phyloP scores from a whole-genome alignment of 768 basidiomycete genomes.

The Holtermannia corniformis region DNA sequence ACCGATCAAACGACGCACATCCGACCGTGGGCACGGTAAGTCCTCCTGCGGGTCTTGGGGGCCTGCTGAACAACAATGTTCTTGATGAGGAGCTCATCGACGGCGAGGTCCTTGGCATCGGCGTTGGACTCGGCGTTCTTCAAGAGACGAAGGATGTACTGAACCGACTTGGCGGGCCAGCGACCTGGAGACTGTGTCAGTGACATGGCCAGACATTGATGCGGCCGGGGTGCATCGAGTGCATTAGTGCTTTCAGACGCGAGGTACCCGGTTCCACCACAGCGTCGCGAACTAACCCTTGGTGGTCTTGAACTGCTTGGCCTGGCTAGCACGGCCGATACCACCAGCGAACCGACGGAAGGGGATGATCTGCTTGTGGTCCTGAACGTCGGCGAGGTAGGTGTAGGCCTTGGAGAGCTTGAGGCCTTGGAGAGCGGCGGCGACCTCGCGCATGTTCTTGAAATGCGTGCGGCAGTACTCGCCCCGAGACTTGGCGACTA shows the following conservation, averaged over 20 bases:
- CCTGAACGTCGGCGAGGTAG: slow-evolving; percentile 86
- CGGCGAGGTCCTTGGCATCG: slow-evolving; percentile 88
- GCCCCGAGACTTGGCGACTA: slow-evolving; percentile 83
- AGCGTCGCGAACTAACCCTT: slow-evolving; percentile 75
- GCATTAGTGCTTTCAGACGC: too few species aligned
- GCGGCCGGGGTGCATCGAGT: background rate
- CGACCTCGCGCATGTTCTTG: slow-evolving; percentile 99
- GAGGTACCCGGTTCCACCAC: too few species aligned
- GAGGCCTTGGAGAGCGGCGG: slow-evolving; percentile 87
- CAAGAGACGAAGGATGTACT: slow-evolving; percentile 83
- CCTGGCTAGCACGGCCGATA: slow-evolving; percentile 88
- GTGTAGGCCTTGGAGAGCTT: slow-evolving; percentile 88
- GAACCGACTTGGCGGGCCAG: slow-evolving; percentile 98
- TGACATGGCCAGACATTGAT: too few species aligned
- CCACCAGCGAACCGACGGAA: slow-evolving; percentile 93
- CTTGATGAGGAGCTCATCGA: slow-evolving; percentile 87
- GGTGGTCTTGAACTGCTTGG: slow-evolving; percentile 91
- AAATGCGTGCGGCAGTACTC: slow-evolving; percentile 99
- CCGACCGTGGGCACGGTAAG: slow-evolving; percentile 62
- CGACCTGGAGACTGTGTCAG: slow-evolving; percentile 56
- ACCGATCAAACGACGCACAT: slow-evolving; percentile 17
- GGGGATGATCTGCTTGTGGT: slow-evolving; percentile 94
- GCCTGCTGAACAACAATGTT: slow-evolving; percentile 98
- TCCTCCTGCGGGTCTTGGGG: slow-evolving; percentile 97
- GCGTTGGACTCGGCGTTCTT: slow-evolving; percentile 99